A percentile compares a stretch with the other conserved stretches of the same genome.
These are phyloP conservation scores for Aspergillus brasiliensis DNA, from an alignment of 2,329 filamentous ascomycete genomes.

Conservation along the genomic window DNA sequence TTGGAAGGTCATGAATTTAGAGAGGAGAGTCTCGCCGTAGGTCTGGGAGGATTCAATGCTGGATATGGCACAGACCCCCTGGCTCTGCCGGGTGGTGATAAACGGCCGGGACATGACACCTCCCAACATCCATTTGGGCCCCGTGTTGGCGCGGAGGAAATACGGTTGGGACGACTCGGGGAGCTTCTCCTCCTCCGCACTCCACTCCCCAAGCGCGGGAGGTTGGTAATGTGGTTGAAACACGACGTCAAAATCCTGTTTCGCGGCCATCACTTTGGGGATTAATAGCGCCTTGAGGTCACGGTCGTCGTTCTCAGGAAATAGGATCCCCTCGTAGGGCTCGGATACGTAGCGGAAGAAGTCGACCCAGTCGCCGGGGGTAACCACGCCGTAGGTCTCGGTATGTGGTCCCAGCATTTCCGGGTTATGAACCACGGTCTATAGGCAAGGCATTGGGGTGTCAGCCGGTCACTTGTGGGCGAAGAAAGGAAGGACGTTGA, in stretches of 20 bases:
- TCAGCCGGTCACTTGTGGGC: not conserved
- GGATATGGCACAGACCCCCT: slow-evolving; percentile 56
- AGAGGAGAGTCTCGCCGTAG: slow-evolving; percentile 41
- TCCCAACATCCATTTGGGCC: slow-evolving; percentile 35
- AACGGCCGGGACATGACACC: slow-evolving; percentile 47
- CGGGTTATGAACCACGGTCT: slow-evolving; percentile 59
- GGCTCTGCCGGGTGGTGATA: slow-evolving; percentile 51
- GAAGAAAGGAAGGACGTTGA: not conserved
- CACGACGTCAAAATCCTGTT: slow-evolving; percentile 59
- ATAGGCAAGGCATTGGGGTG: not conserved
- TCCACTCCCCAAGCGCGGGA: slow-evolving; percentile 40
- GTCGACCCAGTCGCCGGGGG: slow-evolving; percentile 62
- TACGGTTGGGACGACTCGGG: slow-evolving; percentile 43
- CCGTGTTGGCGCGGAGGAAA: slow-evolving; percentile 54
- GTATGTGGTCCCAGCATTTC: slow-evolving; percentile 57
- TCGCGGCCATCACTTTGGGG: slow-evolving; percentile 59
- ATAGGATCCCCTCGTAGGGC: slow-evolving; percentile 52
- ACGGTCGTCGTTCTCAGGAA: slow-evolving; percentile 56
- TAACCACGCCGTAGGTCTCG: slow-evolving; percentile 57
- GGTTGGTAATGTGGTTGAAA: slow-evolving; percentile 53
- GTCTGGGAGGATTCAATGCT: slow-evolving; percentile 50
- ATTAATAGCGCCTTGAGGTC: slow-evolving; percentile 55
- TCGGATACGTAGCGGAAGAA: slow-evolving; percentile 63
- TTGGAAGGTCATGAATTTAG: slow-evolving; percentile 46
- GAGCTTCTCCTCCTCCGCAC: slow-evolving; percentile 26